phyloP scores from a whole-genome alignment of 371 early-diverging fungal genomes.

The Dinochytrium kinnereticum region DNA sequence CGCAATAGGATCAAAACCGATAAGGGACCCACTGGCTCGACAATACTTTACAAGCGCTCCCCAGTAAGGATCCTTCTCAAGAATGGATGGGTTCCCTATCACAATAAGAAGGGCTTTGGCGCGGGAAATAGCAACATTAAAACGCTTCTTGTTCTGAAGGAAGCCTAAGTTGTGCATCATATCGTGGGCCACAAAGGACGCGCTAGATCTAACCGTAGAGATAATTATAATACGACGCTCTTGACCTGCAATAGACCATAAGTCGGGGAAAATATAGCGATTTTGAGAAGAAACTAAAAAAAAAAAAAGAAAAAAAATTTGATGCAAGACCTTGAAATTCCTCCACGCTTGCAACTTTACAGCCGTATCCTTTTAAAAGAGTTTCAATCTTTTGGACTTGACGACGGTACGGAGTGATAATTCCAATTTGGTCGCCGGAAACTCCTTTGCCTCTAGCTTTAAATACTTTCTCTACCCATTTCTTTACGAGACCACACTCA shows the following conservation, averaged over 20 bases:
- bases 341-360: slow-evolving; percentile 33
- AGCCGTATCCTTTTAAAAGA: slow-evolving; percentile 17
- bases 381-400: slow-evolving; percentile 34
- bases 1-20: slow-evolving; percentile 1
- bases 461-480: slow-evolving; percentile 1
- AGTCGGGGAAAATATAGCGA: neutral
- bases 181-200: slow-evolving; percentile 50
- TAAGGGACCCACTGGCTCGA: neutral
- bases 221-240: slow-evolving; percentile 56
- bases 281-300: neutral
- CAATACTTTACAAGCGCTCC: slow-evolving; percentile 27
- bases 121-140: slow-evolving; percentile 60
- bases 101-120: slow-evolving; percentile 43
- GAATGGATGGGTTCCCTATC: slow-evolving; percentile 32
- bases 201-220: slow-evolving; percentile 50
- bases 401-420: slow-evolving; percentile 34
- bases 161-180: slow-evolving; percentile 52
- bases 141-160: slow-evolving; percentile 53
- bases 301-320: neutral
- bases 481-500: slow-evolving; percentile 4
- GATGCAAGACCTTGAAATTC: slow-evolving; percentile 31
- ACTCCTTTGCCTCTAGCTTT: slow-evolving; percentile 15
- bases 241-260: slow-evolving; percentile 35
- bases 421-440: slow-evolving; percentile 21
- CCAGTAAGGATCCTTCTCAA: slow-evolving; percentile 26